Conservation (phyloP, 1,284 basidiomycete genomes). For the Moesziomyces parantarcticus region DNA sequence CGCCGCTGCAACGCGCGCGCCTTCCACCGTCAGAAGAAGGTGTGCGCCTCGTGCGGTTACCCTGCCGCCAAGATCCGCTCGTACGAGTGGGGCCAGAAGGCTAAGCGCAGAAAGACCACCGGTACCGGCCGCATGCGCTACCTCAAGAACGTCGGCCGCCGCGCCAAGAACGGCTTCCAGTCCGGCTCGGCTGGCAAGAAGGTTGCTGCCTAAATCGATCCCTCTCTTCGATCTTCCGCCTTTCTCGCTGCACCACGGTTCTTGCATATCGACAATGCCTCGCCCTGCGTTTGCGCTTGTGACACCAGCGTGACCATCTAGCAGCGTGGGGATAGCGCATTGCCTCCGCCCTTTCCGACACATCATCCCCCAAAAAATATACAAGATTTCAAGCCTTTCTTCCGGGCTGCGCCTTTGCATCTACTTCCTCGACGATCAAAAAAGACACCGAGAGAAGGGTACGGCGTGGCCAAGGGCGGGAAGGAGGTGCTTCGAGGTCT, state of each 20-base stretch:
- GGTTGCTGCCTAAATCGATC: constrained; percentile 58
- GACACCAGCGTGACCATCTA: too few relatives aligned
- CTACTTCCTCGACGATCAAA: not conserved
- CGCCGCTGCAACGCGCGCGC: constrained; percentile 90
- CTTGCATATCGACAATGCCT: too few relatives aligned
- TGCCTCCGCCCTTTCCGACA: constrained; percentile 14
- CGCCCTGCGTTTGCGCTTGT: too few relatives aligned
- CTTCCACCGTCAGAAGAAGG: constrained; percentile 98
- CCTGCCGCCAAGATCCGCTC: constrained; percentile 94
- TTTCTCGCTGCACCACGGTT: constrained; percentile 22
- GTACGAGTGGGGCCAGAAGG: constrained; percentile 98
- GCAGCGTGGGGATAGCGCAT: not conserved
- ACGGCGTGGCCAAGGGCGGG: constrained; percentile 15
- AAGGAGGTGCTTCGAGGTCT: constrained; percentile 27
- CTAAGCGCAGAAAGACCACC: constrained; percentile 97
- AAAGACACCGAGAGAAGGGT: constrained; percentile 1
- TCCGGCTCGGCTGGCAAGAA: constrained; percentile 64
- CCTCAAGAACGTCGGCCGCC: constrained; percentile 76
- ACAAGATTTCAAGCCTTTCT: constrained; percentile 1
- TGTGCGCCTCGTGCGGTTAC: constrained; percentile 95
- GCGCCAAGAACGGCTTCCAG: constrained; percentile 87
- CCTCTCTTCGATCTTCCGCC: constrained; percentile 3
- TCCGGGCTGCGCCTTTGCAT: constrained; percentile 8
- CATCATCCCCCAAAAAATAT: constrained; percentile 6
- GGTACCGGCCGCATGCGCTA: constrained; percentile 96